phyloP scores from a whole-genome alignment of 164 flowering plant genomes.

The Berberis thunbergii region DNA sequence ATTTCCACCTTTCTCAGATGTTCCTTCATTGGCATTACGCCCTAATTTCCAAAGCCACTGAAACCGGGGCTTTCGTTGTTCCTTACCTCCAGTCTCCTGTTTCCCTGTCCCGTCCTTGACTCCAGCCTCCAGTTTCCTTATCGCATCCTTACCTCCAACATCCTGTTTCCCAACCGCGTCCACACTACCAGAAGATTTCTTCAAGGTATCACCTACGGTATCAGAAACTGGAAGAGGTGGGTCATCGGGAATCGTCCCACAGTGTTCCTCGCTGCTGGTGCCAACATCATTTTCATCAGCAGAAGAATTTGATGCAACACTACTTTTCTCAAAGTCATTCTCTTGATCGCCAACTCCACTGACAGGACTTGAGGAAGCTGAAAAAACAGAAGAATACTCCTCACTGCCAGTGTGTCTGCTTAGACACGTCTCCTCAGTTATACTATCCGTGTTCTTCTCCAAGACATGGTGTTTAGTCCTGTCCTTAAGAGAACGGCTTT shows the following conservation, averaged over 20 bases:
- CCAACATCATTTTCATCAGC: conserved; percentile 36
- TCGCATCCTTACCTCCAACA: conserved; percentile 28
- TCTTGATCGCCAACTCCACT: conserved; percentile 37
- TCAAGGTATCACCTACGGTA: conserved; percentile 16
- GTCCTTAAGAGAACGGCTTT: conserved; percentile 3
- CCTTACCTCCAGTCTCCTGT: conserved; percentile 28
- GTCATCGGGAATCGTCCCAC: conserved; percentile 14
- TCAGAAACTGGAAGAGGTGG: conserved; percentile 36
- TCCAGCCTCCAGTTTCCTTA: too few relatives aligned
- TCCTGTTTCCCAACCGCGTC: conserved; percentile 22
- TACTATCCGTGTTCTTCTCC: conserved; percentile 13
- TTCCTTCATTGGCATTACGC: conserved; percentile 40
- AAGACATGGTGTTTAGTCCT: conserved; percentile 13
- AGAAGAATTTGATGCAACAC: conserved; percentile 50
- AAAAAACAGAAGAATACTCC: conserved; percentile 51
- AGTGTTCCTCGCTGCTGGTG: conserved; percentile 17
- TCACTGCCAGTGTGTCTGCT: conserved; percentile 40
- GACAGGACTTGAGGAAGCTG: conserved; percentile 47
- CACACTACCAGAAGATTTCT: conserved; percentile 12
- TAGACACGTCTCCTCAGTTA: conserved; percentile 23
- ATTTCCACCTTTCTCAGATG: conserved; percentile 31
- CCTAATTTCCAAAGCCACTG: conserved; percentile 91
- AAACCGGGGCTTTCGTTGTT: conserved; percentile 46
- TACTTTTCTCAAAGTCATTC: conserved; percentile 58
- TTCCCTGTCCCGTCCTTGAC: conserved; percentile 21